These are phyloP conservation scores for Septoria petroselini DNA, from an alignment of 2,329 filamentous ascomycete species.

Conservation along the genomic window DNA sequence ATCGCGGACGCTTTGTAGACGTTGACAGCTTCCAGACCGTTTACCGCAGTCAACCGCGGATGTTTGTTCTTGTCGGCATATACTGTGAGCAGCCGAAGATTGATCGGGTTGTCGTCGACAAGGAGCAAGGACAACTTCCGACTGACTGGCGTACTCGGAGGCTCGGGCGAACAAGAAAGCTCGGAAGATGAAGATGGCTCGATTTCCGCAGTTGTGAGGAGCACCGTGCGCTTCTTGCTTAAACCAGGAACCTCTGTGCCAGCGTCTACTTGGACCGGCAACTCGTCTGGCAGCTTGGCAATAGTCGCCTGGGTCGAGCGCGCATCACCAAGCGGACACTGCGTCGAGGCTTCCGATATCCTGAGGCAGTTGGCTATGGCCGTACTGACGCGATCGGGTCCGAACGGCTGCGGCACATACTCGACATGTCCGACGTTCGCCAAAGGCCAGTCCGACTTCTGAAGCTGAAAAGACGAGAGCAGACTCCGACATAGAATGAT, in stretches of 20 bases:
- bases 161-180: conserved; percentile 1
- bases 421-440: conserved; percentile 5
- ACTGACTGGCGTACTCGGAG: neutral
- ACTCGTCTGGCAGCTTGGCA: no score
- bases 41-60: conserved; percentile 41
- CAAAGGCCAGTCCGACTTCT: neutral
- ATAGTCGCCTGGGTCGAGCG: neutral
- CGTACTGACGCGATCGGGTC: conserved; percentile 7
- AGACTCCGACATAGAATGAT: conserved; percentile 1
- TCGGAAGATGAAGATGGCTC: conserved; percentile 4
- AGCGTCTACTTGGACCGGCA: no score
- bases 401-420: conserved; percentile 12
- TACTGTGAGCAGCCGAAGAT: conserved; percentile 27
- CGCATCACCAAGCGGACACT: neutral
- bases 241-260: no score
- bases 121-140: conserved; percentile 25
- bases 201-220: neutral
- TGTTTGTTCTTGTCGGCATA: conserved; percentile 35
- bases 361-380: conserved; percentile 10
- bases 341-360: neutral
- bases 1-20: conserved; percentile 10
- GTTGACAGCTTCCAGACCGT: conserved; percentile 49
- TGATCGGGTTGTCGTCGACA: conserved; percentile 37
- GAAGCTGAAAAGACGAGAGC: neutral
- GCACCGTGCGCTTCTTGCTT: conserved; percentile 1